phyloP scores from a whole-genome alignment of 148 eudicot genomes.

The Amaranthus hypochondriacus region DNA sequence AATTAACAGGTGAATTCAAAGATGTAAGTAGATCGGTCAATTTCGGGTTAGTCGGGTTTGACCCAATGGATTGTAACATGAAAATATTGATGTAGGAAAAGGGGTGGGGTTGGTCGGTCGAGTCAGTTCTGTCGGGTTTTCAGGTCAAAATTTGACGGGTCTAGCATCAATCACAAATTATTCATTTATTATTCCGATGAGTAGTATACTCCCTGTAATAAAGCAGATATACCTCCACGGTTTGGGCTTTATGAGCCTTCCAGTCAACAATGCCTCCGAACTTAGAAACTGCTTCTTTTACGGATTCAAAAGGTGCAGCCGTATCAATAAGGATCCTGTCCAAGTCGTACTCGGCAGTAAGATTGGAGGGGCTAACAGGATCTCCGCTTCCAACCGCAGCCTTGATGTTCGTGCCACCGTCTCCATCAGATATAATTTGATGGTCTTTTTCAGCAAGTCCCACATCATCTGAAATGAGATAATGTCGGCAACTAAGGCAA shows the following conservation, averaged over 20 bases:
- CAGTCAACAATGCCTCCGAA: constrained; percentile 98
- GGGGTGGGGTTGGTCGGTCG: too few relatives aligned
- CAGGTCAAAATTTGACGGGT: too few relatives aligned
- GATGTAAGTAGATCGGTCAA: too few relatives aligned
- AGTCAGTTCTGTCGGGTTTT: too few relatives aligned
- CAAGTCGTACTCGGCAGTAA: constrained; percentile 25
- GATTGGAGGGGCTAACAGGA: constrained; percentile 32
- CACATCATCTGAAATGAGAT: constrained; percentile 12
- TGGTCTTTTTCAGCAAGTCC: constrained; percentile 12
- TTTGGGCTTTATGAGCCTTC: constrained; percentile 89
- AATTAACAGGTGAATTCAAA: too few relatives aligned
- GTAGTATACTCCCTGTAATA: too few relatives aligned
- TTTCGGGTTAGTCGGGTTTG: too few relatives aligned
- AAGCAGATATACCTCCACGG: constrained; percentile 61
- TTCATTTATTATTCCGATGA: too few relatives aligned
- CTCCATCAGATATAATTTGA: constrained; percentile 1
- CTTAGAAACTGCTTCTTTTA: constrained; percentile 91
- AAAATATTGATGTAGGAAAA: too few relatives aligned
- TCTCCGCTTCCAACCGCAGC: constrained; percentile 6
- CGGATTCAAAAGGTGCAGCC: constrained; percentile 90
- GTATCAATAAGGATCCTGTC: constrained; percentile 69
- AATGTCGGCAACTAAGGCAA: not conserved
- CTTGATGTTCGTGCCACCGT: not conserved
- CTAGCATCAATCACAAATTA: too few relatives aligned
- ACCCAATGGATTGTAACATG: too few relatives aligned